A percentile compares a stretch with the other conserved stretches of the same genome.
Evolutionary conservation across 345 rosid species (phyloP).

Genomic region (Ceriops tagal): DNA sequence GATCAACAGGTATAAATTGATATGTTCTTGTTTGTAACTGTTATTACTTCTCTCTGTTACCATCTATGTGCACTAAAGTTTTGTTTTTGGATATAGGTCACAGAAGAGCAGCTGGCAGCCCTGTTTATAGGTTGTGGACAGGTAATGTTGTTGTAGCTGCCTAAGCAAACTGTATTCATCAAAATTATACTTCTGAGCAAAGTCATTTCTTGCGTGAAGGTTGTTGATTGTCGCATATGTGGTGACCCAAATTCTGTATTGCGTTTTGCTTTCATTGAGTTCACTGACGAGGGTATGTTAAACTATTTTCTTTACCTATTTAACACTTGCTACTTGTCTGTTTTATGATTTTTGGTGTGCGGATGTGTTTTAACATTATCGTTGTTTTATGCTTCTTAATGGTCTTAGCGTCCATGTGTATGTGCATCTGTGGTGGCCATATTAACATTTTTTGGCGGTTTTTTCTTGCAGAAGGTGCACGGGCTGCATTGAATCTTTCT

Average conservation of each 20-base stretch:
- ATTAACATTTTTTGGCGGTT: slow-evolving; percentile 15
- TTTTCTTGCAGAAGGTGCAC: slow-evolving; percentile 63
- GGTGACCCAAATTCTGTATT: slow-evolving; percentile 95
- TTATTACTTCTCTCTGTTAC: too few species aligned
- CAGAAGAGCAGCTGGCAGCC: slow-evolving; percentile 97
- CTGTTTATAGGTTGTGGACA: slow-evolving; percentile 78
- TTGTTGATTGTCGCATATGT: slow-evolving; percentile 92
- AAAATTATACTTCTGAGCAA: slow-evolving; percentile 12
- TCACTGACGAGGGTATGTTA: slow-evolving; percentile 77
- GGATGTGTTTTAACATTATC: background rate
- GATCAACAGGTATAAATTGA: slow-evolving; percentile 66
- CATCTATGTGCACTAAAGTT: slow-evolving; percentile 1
- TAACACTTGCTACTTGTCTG: background rate
- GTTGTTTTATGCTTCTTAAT: background rate
- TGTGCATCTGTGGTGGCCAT: background rate
- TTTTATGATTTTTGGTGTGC: slow-evolving; percentile 3
- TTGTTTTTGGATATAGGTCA: slow-evolving; percentile 47
- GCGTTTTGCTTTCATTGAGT: slow-evolving; percentile 92
- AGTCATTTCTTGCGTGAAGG: slow-evolving; percentile 38
- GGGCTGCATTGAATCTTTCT: slow-evolving; percentile 62
- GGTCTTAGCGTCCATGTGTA: background rate
- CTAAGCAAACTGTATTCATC: slow-evolving; percentile 1
- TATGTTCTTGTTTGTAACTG: background rate
- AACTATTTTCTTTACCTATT: background rate
- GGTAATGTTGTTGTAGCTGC: slow-evolving; percentile 39